These are phyloP conservation scores for Carpinus fangiana DNA, from an alignment of 306 rosid genomes.

Conservation along the genomic window DNA sequence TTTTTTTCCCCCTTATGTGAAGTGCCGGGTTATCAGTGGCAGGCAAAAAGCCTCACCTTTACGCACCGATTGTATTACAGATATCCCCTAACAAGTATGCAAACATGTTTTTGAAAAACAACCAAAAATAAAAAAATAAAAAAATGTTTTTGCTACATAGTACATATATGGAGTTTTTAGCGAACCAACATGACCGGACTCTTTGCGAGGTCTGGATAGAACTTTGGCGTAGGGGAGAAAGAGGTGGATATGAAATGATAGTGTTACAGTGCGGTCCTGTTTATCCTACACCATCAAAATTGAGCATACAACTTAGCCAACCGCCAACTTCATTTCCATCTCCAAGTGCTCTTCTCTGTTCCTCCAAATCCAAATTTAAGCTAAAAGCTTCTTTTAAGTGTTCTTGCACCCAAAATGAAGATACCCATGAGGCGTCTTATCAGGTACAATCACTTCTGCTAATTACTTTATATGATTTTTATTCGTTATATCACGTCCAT, in stretches of 20 bases:
- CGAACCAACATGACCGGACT: no score
- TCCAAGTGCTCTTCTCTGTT: conserved; percentile 19
- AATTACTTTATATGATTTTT: not conserved
- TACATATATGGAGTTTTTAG: no score
- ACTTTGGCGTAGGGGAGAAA: not conserved
- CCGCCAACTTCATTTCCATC: not conserved
- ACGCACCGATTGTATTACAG: no score
- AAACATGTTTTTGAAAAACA: no score
- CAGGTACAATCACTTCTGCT: conserved; percentile 30
- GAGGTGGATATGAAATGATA: conserved; percentile 33
- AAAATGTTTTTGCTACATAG: no score
- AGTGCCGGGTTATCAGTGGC: no score
- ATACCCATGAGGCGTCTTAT: conserved; percentile 36
- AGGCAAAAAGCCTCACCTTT: no score
- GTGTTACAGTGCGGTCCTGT: conserved; percentile 26
- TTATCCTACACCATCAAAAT: not conserved
- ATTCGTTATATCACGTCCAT: not conserved
- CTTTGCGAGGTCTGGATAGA: not conserved
- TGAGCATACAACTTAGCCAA: not conserved
- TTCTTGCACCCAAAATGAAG: conserved; percentile 43
- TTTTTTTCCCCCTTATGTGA: no score
- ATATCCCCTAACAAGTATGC: no score
- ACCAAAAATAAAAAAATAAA: no score
- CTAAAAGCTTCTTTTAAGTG: conserved; percentile 36
- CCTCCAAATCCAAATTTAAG: conserved; percentile 5